These are phyloP conservation scores for Fusarium sp. DNA, from an alignment of 2,329 filamentous ascomycete genomes.

Conservation along the genomic window DNA sequence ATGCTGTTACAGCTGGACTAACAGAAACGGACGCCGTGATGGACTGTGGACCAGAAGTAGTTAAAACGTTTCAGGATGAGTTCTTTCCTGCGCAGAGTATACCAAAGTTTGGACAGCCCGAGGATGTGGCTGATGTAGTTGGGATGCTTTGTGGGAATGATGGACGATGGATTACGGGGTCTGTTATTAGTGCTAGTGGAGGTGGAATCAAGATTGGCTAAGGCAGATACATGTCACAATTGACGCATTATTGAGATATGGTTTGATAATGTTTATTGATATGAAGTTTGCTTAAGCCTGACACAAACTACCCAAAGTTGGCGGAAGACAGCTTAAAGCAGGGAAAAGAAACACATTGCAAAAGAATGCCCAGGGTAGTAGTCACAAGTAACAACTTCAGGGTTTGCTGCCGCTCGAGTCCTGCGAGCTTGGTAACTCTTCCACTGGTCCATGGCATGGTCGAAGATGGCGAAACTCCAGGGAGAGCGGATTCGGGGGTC, in stretches of 20 bases:
- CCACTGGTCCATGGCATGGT: too few species aligned
- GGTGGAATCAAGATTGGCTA: constrained; percentile 49
- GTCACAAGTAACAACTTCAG: too few species aligned
- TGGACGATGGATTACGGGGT: constrained; percentile 52
- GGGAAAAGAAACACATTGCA: neutral
- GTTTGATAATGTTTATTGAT: neutral
- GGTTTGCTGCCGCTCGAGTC: too few species aligned
- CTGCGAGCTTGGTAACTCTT: too few species aligned
- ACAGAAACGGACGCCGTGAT: constrained; percentile 51
- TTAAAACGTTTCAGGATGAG: constrained; percentile 48
- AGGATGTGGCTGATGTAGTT: constrained; percentile 52
- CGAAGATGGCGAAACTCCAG: neutral
- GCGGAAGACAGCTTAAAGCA: neutral
- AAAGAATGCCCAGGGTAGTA: too few species aligned
- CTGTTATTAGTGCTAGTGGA: constrained; percentile 50
- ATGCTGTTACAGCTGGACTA: constrained; percentile 47
- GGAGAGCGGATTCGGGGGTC: neutral
- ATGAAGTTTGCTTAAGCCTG: accelerated
- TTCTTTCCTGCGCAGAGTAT: constrained; percentile 50
- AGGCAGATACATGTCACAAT: neutral
- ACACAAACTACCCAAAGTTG: too few species aligned
- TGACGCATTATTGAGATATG: accelerated
- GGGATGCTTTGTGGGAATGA: constrained; percentile 49
- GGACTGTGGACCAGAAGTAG: constrained; percentile 46
- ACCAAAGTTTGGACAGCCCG: constrained; percentile 48